Conservation (phyloP, 768 basidiomycete species). For the Suillus tomentosus region DNA sequence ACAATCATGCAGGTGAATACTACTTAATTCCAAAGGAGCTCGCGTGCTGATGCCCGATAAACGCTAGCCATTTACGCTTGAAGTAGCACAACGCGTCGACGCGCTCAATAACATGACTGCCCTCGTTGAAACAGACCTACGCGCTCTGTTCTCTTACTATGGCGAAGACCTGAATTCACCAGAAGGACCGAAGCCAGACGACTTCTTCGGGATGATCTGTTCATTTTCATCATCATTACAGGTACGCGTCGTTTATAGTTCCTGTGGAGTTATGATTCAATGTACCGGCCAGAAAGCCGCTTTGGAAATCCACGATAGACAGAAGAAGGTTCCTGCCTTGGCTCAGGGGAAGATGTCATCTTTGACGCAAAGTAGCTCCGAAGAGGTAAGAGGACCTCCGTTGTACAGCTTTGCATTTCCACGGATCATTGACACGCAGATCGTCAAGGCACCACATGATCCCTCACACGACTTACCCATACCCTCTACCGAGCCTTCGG, state of each 20-base stretch:
- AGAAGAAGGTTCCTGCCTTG: neutral
- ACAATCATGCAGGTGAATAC: conserved; percentile 65
- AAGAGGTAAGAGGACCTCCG: conserved; percentile 12
- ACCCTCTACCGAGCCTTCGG: conserved; percentile 46
- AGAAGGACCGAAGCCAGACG: conserved; percentile 74
- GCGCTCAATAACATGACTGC: conserved; percentile 63
- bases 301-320: conserved; percentile 59
- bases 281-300: conserved; percentile 60
- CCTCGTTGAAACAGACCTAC: conserved; percentile 61
- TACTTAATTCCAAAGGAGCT: neutral
- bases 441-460: conserved; percentile 39
- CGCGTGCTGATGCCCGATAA: conserved; percentile 4
- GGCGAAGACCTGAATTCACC: conserved; percentile 71
- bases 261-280: conserved; percentile 6
- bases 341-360: neutral
- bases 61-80: conserved; percentile 49
- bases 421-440: conserved; percentile 34
- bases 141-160: conserved; percentile 65
- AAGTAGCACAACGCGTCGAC: conserved; percentile 56
- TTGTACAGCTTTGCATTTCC: neutral
- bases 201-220: conserved; percentile 76
- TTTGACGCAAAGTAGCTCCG: neutral
- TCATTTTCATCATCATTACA: conserved; percentile 74
- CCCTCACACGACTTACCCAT: conserved; percentile 30
- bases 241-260: conserved; percentile 37